Percentiles rank a stretch among this genome's conserved stretches.
These are phyloP conservation scores for Coemansia sp. DNA, from an alignment of 192 early-diverging fungal species.

Conservation along the genomic window DNA sequence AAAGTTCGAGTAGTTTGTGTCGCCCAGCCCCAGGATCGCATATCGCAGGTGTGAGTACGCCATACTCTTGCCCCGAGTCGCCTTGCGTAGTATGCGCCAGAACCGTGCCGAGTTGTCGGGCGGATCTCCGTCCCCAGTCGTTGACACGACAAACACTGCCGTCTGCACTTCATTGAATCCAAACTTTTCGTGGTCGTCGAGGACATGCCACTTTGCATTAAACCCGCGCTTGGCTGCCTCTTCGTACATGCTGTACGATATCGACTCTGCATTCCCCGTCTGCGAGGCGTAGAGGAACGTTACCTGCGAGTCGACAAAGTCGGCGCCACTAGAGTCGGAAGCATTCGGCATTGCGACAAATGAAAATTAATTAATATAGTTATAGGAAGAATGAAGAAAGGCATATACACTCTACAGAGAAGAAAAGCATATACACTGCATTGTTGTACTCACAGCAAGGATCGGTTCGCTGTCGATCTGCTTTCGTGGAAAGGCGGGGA, in stretches of 20 bases:
- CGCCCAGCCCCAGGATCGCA: constrained; percentile 79
- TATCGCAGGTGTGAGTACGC: constrained; percentile 41
- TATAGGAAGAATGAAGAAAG: too few species aligned
- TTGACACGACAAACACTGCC: constrained; percentile 81
- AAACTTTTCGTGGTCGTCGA: constrained; percentile 78
- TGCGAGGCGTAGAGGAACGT: constrained; percentile 82
- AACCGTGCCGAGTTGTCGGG: constrained; percentile 95
- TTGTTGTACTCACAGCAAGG: neutral
- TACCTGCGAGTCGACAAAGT: constrained; percentile 22
- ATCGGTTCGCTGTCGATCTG: neutral
- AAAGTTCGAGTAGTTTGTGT: constrained; percentile 95
- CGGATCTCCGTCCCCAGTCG: constrained; percentile 95
- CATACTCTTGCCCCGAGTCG: constrained; percentile 32
- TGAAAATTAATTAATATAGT: too few species aligned
- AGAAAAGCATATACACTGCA: neutral
- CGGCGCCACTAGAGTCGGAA: constrained; percentile 9
- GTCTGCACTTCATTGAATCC: constrained; percentile 33
- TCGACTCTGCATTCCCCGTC: constrained; percentile 95
- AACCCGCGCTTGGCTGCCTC: constrained; percentile 78
- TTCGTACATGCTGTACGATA: constrained; percentile 80
- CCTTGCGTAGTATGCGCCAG: constrained; percentile 79
- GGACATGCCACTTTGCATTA: constrained; percentile 61
- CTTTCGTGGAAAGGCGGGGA: neutral
- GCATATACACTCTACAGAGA: too few species aligned
- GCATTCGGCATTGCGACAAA: constrained; percentile 10